Percentiles rank a stretch among this genome's conserved stretches.
Evolutionary conservation across 2,329 filamentous ascomycete species (phyloP).

Genomic region (Lecanicillium sp.): DNA sequence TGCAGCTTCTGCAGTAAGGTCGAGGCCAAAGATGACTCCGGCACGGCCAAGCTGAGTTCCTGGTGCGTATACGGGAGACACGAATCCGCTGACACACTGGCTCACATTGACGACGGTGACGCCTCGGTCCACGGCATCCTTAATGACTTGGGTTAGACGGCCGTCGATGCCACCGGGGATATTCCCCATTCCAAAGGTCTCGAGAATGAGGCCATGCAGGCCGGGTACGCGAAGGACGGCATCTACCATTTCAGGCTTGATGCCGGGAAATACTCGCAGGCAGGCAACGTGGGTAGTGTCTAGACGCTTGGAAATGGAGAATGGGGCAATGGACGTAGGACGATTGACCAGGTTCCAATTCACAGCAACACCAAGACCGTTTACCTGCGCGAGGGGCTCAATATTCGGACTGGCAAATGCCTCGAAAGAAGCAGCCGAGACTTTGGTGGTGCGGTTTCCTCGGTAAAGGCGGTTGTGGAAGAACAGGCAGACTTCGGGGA

Average conservation of each 20-base stretch:
- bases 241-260: constrained; percentile 88
- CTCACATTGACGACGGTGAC: constrained; percentile 87
- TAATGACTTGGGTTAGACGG: constrained; percentile 68
- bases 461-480: constrained; percentile 89
- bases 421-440: constrained; percentile 77
- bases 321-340: constrained; percentile 64
- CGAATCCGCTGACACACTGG: constrained; percentile 73
- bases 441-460: constrained; percentile 81
- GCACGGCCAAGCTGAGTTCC: constrained; percentile 71
- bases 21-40: constrained; percentile 82
- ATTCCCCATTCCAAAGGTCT: constrained; percentile 91
- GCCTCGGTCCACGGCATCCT: constrained; percentile 67
- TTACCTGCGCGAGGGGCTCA: constrained; percentile 72
- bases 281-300: constrained; percentile 87
- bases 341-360: constrained; percentile 71
- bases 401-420: constrained; percentile 87
- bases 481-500: constrained; percentile 88
- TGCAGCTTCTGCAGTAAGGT: constrained; percentile 83
- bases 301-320: constrained; percentile 64
- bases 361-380: constrained; percentile 71
- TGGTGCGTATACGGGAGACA: constrained; percentile 69
- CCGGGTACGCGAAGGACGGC: constrained; percentile 70
- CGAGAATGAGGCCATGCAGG: constrained; percentile 73
- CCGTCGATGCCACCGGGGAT: constrained; percentile 76
- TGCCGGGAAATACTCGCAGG: constrained; percentile 83